Conservation (phyloP, 164 flowering plant genomes). For the Paratinospora sagittata region DNA sequence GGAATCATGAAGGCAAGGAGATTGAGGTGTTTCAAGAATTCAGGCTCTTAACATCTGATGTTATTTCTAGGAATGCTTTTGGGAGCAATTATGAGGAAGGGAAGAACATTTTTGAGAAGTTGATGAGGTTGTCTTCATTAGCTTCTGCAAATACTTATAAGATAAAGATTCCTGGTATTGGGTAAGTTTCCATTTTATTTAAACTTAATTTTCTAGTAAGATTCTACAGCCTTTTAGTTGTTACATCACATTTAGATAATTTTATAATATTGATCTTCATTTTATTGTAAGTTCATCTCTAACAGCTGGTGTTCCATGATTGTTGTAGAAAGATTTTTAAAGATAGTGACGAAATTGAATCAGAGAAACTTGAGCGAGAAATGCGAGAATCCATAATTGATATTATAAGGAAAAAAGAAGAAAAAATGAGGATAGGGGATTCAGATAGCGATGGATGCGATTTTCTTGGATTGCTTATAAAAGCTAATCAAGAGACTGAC, state of each 20-base stretch:
- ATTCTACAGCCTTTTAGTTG: too few species aligned
- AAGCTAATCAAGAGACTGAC: conserved; percentile 21
- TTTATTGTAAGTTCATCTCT: not conserved
- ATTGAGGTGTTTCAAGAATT: conserved; percentile 26
- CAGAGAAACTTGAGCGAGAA: conserved; percentile 31
- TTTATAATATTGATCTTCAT: not conserved
- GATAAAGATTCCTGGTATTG: conserved; percentile 19
- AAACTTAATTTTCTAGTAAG: too few species aligned
- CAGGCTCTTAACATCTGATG: conserved; percentile 37
- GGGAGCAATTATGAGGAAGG: conserved; percentile 49
- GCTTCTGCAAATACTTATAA: conserved; percentile 12
- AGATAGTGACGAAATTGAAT: conserved; percentile 28
- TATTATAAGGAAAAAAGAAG: conserved; percentile 27
- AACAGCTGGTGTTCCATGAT: not conserved
- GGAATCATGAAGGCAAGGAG: too few species aligned
- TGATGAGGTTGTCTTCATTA: conserved; percentile 16
- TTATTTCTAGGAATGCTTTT: conserved; percentile 50
- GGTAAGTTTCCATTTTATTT: conserved; percentile 15
- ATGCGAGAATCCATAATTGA: conserved; percentile 22
- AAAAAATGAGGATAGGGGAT: conserved; percentile 10
- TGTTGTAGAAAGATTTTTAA: conserved; percentile 13
- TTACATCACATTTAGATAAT: too few species aligned
- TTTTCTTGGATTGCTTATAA: conserved; percentile 33
- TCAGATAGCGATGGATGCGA: conserved; percentile 17
- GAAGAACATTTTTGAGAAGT: conserved; percentile 32